Evolutionary conservation across 352 stramenopile genomes (phyloP).

Genomic region (Phytophthora sansomeana): DNA sequence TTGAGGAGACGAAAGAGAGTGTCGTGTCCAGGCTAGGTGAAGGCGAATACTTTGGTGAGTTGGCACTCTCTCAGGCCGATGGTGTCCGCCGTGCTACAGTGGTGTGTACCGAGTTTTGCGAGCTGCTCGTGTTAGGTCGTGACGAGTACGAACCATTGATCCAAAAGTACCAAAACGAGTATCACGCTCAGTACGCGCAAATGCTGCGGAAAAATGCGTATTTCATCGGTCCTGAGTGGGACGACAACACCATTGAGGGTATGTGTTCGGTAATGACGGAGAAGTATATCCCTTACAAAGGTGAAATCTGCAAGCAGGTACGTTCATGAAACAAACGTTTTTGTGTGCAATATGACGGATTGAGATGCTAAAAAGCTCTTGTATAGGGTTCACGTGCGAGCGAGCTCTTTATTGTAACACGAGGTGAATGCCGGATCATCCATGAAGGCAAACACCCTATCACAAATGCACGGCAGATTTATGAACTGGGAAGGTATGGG

Average conservation of each 20-base stretch:
- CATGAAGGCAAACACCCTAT: constrained; percentile 83
- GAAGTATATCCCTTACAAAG: constrained; percentile 76
- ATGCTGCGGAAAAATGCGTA: constrained; percentile 81
- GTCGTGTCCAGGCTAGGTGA: constrained; percentile 73
- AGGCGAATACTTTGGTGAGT: constrained; percentile 82
- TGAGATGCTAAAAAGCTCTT: neutral
- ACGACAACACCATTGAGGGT: constrained; percentile 82
- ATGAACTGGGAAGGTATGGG: constrained; percentile 74
- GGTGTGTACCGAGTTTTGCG: constrained; percentile 73
- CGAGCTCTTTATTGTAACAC: constrained; percentile 80
- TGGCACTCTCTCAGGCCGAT: constrained; percentile 72
- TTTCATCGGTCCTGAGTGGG: constrained; percentile 81
- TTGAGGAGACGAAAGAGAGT: constrained; percentile 69
- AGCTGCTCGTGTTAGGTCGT: constrained; percentile 75
- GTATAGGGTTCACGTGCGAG: constrained; percentile 67
- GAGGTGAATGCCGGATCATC: constrained; percentile 78
- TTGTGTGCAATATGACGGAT: neutral
- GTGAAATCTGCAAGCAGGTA: constrained; percentile 85
- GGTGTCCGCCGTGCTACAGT: constrained; percentile 79
- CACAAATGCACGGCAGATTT: constrained; percentile 64
- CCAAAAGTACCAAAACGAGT: constrained; percentile 87
- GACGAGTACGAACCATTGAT: constrained; percentile 88
- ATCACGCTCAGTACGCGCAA: constrained; percentile 81
- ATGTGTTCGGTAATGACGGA: constrained; percentile 90
- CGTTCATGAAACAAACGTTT: neutral